Evolutionary conservation across 106 monocot genomes (phyloP).

Genomic region (Allium sativum): DNA sequence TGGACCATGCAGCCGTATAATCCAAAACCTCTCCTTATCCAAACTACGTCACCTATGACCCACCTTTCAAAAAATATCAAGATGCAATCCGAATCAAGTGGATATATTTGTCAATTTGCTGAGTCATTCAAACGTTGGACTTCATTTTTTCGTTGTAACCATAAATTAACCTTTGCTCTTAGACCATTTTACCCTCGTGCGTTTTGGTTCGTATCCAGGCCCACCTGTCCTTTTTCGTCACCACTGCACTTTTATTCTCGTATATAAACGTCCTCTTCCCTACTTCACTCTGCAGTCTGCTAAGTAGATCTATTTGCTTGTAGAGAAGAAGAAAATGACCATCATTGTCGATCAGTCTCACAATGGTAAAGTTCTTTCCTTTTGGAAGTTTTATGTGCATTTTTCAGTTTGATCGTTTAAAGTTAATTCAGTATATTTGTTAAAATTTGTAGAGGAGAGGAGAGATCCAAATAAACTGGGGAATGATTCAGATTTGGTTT

Average conservation of each 20-base stretch:
- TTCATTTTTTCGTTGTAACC: not conserved
- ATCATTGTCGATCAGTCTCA: constrained; percentile 44
- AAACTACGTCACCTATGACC: too few species aligned
- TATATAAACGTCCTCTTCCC: not conserved
- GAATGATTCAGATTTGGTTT: constrained; percentile 13
- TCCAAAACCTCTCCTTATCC: too few species aligned
- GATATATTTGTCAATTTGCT: not conserved
- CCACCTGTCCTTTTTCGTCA: constrained; percentile 4
- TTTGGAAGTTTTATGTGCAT: not conserved
- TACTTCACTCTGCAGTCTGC: not conserved
- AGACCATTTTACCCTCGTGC: not conserved
- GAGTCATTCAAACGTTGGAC: not conserved
- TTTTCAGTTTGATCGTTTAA: not conserved
- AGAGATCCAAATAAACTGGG: constrained; percentile 9
- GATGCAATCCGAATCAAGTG: too few species aligned
- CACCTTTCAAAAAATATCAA: too few species aligned
- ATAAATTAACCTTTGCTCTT: too few species aligned
- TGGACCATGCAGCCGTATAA: too few species aligned
- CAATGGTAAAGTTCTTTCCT: constrained; percentile 19
- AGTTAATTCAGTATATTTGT: too few species aligned
- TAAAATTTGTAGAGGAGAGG: constrained; percentile 2
- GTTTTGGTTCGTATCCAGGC: not conserved
- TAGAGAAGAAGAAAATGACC: constrained; percentile 42
- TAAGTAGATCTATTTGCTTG: not conserved
- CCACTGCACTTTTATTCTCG: too few species aligned